These are phyloP conservation scores for Neurospora sp. DNA, from an alignment of 495 filamentous ascomycete genomes.

Conservation along the genomic window DNA sequence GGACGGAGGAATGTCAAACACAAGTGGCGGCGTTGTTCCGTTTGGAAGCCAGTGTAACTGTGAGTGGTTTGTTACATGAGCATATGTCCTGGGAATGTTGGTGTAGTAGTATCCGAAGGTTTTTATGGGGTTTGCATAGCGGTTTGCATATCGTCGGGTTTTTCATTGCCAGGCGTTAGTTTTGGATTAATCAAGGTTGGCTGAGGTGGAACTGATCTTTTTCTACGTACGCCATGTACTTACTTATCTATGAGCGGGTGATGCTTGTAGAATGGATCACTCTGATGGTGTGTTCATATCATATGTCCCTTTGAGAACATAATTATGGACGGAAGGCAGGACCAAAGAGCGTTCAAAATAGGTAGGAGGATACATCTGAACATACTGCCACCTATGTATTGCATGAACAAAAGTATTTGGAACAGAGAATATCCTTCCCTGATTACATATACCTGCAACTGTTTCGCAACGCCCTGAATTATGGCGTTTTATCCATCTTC, in stretches of 20 bases:
- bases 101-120: background rate
- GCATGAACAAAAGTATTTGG: background rate
- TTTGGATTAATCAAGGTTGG: background rate
- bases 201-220: background rate
- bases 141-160: background rate
- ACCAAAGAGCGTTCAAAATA: no score
- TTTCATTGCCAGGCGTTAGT: background rate
- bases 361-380: no score
- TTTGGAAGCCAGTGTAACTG: slow-evolving; percentile 20
- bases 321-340: background rate
- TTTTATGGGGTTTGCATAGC: background rate
- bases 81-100: background rate
- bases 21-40: background rate
- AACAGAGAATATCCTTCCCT: background rate
- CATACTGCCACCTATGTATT: background rate
- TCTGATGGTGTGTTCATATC: background rate
- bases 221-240: background rate
- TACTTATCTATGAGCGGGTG: background rate
- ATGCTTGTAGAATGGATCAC: background rate
- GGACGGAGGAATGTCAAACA: background rate
- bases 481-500: no score
- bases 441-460: background rate
- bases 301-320: background rate
- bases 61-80: slow-evolving; percentile 19
- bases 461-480: background rate